phyloP scores from a whole-genome alignment of 805 yeast species.

The Priceomyces fermenticarens region DNA sequence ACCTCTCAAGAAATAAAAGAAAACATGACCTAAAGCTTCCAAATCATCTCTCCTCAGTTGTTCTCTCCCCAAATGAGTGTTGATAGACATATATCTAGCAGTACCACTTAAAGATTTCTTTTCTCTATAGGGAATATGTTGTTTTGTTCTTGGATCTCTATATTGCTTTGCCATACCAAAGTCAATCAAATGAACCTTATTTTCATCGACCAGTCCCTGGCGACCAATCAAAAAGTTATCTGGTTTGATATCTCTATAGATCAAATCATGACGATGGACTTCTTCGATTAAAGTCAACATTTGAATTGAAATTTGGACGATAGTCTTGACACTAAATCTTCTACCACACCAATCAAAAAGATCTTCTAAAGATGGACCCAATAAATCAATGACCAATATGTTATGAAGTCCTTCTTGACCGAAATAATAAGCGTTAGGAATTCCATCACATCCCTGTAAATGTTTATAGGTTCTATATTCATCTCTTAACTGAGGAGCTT shows the following conservation, averaged over 20 bases:
- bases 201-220: slow-evolving; percentile 58
- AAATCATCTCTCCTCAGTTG: slow-evolving; percentile 81
- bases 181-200: slow-evolving; percentile 71
- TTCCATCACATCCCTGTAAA: slow-evolving; percentile 64
- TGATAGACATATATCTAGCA: slow-evolving; percentile 83
- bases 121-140: slow-evolving; percentile 80
- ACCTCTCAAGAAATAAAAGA: slow-evolving; percentile 74
- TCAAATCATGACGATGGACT: slow-evolving; percentile 73
- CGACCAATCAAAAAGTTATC: slow-evolving; percentile 76
- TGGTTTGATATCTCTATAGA: slow-evolving; percentile 80
- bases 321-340: slow-evolving; percentile 66
- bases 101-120: slow-evolving; percentile 79
- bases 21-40: slow-evolving; percentile 80
- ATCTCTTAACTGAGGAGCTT: slow-evolving; percentile 80
- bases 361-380: slow-evolving; percentile 81
- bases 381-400: slow-evolving; percentile 69
- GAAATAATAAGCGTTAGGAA: slow-evolving; percentile 80
- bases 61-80: slow-evolving; percentile 83
- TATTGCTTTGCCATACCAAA: slow-evolving; percentile 88
- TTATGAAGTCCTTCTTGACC: slow-evolving; percentile 85
- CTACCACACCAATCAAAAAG: slow-evolving; percentile 87
- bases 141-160: slow-evolving; percentile 75
- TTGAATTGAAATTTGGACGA: slow-evolving; percentile 71
- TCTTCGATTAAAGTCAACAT: slow-evolving; percentile 72
- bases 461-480: slow-evolving; percentile 78